Percentiles rank a stretch among this genome's conserved stretches.
These are phyloP conservation scores for Aspergillus ostianus DNA, from an alignment of 495 filamentous ascomycete genomes.

Conservation along the genomic window DNA sequence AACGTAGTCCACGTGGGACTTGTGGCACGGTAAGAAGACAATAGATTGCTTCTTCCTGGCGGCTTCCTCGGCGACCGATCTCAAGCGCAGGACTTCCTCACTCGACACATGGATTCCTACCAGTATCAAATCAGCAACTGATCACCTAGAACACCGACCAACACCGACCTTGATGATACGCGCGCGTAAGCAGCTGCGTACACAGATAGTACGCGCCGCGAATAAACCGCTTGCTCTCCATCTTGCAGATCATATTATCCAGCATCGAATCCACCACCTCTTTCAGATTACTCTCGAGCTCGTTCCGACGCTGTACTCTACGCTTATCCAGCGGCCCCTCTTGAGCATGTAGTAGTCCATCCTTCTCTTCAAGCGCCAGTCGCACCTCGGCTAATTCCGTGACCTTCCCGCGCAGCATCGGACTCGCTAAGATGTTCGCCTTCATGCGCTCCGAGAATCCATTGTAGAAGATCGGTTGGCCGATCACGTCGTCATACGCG, in stretches of 20 bases:
- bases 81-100: constrained; percentile 81
- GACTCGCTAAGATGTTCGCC: constrained; percentile 65
- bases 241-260: constrained; percentile 97
- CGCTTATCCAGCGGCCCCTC: constrained; percentile 46
- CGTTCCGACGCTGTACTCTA: constrained; percentile 53
- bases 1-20: constrained; percentile 94
- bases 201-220: constrained; percentile 84
- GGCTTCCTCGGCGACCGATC: constrained; percentile 78
- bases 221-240: constrained; percentile 93
- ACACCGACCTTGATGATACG: constrained; percentile 81
- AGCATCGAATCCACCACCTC: constrained; percentile 82
- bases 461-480: constrained; percentile 88
- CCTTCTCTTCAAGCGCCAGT: constrained; percentile 68
- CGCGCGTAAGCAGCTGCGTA: constrained; percentile 84
- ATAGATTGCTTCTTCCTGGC: constrained; percentile 88
- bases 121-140: constrained; percentile 8
- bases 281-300: constrained; percentile 61
- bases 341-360: constrained; percentile 62
- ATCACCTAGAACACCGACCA: not conserved
- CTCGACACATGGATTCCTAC: constrained; percentile 86
- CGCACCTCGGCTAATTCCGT: constrained; percentile 71
- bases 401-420: constrained; percentile 71
- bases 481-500: constrained; percentile 84
- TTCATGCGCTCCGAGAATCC: constrained; percentile 93
- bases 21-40: constrained; percentile 91